phyloP scores from a whole-genome alignment of 805 yeast genomes.

The Wickerhamiella shivajii region DNA sequence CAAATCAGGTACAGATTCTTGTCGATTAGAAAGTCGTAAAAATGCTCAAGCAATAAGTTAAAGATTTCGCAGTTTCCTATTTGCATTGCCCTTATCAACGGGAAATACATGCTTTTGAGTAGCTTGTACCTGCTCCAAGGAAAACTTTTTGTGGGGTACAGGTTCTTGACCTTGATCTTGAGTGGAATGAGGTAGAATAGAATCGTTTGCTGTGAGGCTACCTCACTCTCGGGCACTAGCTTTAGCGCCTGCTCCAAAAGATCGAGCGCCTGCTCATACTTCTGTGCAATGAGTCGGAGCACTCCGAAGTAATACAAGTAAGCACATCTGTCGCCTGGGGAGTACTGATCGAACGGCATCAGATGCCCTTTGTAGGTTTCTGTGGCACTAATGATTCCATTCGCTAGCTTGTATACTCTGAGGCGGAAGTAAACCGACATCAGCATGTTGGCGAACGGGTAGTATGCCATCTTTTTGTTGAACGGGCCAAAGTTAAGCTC shows the following conservation, averaged over 20 bases:
- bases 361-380: conserved; percentile 7
- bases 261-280: conserved; percentile 10
- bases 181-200: conserved; percentile 15
- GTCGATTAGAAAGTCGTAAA: conserved; percentile 8
- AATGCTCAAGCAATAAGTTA: conserved; percentile 1
- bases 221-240: conserved; percentile 3
- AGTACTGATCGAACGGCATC: conserved; percentile 11
- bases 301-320: conserved; percentile 15
- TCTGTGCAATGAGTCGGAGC: conserved; percentile 12
- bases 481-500: neutral
- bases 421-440: conserved; percentile 15
- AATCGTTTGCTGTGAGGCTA: conserved; percentile 8
- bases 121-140: conserved; percentile 13
- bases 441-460: conserved; percentile 8
- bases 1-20: conserved; percentile 13
- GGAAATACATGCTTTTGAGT: conserved; percentile 10
- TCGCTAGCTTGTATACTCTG: conserved; percentile 15
- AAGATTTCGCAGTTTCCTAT: conserved; percentile 10
- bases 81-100: conserved; percentile 9
- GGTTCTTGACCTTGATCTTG: conserved; percentile 6
- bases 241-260: conserved; percentile 8
- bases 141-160: conserved; percentile 9
- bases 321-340: conserved; percentile 10
- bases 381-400: conserved; percentile 15
- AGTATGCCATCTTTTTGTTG: conserved; percentile 4